These are phyloP conservation scores for Mallotus japonicus DNA, from an alignment of 441 rosid species.

Conservation along the genomic window DNA sequence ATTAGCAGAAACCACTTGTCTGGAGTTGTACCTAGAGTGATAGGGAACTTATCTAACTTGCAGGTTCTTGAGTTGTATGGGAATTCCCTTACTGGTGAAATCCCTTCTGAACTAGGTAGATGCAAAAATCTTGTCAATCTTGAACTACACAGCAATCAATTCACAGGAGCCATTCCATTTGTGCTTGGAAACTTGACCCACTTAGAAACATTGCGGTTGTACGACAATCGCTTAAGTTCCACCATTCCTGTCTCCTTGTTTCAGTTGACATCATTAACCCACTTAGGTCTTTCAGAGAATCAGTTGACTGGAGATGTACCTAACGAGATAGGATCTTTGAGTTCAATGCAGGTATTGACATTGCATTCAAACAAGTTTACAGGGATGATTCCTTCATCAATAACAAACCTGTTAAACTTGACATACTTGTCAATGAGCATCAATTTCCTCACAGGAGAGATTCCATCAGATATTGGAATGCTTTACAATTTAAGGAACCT, in stretches of 20 bases:
- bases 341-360: constrained; percentile 55
- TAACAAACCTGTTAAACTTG: constrained; percentile 58
- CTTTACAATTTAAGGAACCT: constrained; percentile 67
- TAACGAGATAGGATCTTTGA: constrained; percentile 47
- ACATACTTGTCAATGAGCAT: constrained; percentile 55
- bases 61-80: constrained; percentile 31
- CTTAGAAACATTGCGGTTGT: constrained; percentile 45
- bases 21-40: constrained; percentile 55
- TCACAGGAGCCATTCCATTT: constrained; percentile 62
- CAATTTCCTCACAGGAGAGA: constrained; percentile 58
- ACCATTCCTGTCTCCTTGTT: constrained; percentile 63
- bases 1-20: constrained; percentile 55
- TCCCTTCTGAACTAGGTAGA: constrained; percentile 53
- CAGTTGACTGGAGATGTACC: constrained; percentile 56
- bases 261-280: constrained; percentile 44
- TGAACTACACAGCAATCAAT: constrained; percentile 48
- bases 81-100: constrained; percentile 57
- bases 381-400: constrained; percentile 62
- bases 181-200: constrained; percentile 61
- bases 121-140: constrained; percentile 53
- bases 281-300: constrained; percentile 63
- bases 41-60: constrained; percentile 66
- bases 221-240: constrained; percentile 52
- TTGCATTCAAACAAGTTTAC: constrained; percentile 61
- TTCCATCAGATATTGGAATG: constrained; percentile 59